Evolutionary conservation across 2,329 filamentous ascomycete genomes (phyloP), one percentile per base, ranked within the genome.

Genomic region (Botrytis fragariae): DNA sequence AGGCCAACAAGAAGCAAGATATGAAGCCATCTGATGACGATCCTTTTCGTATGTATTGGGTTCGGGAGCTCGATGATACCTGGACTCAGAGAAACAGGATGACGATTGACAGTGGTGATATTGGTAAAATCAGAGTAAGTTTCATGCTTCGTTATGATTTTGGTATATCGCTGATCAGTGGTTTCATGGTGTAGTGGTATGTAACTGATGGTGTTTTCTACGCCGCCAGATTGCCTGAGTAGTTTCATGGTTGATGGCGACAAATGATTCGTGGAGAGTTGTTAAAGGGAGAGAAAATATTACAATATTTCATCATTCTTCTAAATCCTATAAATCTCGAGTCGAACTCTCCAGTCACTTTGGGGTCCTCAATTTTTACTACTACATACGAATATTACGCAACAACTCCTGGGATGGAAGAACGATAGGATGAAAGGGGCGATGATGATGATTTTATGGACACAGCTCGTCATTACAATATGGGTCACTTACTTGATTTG

Each of bases 11-110:
- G 61, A 77, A 78, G 69, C 88, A 91, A 83, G 88, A 90, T 77
- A 89, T 90, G 79, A 88, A 89, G 81, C 89, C 89, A 3, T 84
- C 85, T 32, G 89, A 91, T 78, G 86, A 89, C 76, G 86, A 90
- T 81, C 86, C 87, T 57, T 84, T 84, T 62, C 87, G 88, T 75
- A 87, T 88, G 83, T 91, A 91, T 82, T 88, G 86, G 83, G 85
- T 87, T 77, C 86, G 88, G 73, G 88, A 91, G 82, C 81, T 87
- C 76, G 88, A 91, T 80, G 86, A 87, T 68, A 85, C 86, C 74
- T 91, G 86, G 86, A 87, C 86, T 51, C 84, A 89, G 81, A 86
- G 87, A 80, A 88, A 85, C 80, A 87, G 89, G 45, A 85, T 85
- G 80, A 87, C 87, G 71, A 88, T 91, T 80, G 89, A 91, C 79